Base-by-base conservation (phyloP, 2,329 filamentous ascomycete genomes). In the Penicillium sp. region DNA sequence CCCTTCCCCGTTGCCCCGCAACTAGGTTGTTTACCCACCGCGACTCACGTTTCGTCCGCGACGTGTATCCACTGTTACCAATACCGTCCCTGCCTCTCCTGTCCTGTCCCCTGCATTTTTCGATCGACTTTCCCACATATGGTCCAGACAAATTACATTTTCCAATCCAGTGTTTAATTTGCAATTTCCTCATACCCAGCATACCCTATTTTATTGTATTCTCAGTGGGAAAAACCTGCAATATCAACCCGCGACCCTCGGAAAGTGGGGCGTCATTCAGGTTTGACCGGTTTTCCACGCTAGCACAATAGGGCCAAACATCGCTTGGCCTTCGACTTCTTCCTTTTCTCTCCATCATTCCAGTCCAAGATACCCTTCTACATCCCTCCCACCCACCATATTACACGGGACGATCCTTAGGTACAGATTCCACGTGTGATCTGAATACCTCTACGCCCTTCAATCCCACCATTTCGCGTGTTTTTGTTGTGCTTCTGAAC, bases 1-100 rank as follows among this genome's bases (percentile, higher is more conserved):
- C 48, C n/a, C 27, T 24, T 19, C 35, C 16, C 42, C 31, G 85
- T 87, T 87, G 84, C 82, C 66, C 52, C 64, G 82, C 70, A 72
- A 75, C 72, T 35, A 27, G 0, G 13, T 60, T 64, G 58, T 70
- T 68, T 65, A 54, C 26, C 16, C 48, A 26, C 43, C 54, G 49
- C 60, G 60, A 46, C 56, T 64, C 54, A 63, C 64, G 60, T 60
- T 63, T 62, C 46, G 49, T 44, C 59, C 61, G 56, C 57, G 59
- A 58, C 59, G 55, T 52, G 61, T 64, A 62, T 57, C 61, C 59
- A 62, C 61, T 56, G 51, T 60, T 65, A 65, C 62, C 54, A 59
- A 55, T 64, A 59, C 59, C 45, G 57, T 56, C 57, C 53, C 52
- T 63, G 48, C 57, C 57, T 44, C 44, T 47, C 33, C 27, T 46